Evolutionary conservation across 2,329 filamentous ascomycete genomes (phyloP), one percentile per base, ranked within the genome.

Genomic region (Colletotrichum lentis): DNA sequence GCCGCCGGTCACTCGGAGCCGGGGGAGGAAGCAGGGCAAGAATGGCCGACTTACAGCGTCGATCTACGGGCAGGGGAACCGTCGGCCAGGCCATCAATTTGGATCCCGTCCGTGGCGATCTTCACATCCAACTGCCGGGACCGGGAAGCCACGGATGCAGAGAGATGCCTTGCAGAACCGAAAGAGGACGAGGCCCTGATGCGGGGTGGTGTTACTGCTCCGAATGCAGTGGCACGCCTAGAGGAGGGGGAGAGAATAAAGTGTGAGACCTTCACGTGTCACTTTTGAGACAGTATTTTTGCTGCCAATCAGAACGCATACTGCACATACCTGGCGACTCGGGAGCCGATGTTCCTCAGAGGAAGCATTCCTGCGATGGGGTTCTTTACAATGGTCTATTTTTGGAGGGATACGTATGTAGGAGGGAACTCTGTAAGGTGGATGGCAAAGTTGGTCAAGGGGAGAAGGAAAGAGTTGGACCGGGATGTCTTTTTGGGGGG

Each of bases 21-120:
- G 62, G 41, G 31, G n/a, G 8, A 22, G 10, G 16, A 27, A 35
- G 41, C 7, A 35, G 24, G 24, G 24, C 18, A 20, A 35, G n/a
- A 18, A n/a, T 18, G 16, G 20, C 16, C 18, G 6, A 69, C 70
- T 70, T 62, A 71, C 70, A 71, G 56, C 49, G 60, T 69, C 47
- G 59, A 64, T 57, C 70, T 59, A 55, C 62, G 69, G 31, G 53
- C 37, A 44, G 50, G 11, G 3, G 27, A 31, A 31, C 57, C 39
- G 6, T 44, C 63, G 11, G 31, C n/a, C 22, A 58, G 12, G 7
- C 47, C 64, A n/a, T 47, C 49, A 12, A 71, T 20, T 14, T 62
- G 58, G 12, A 71, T 47, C 5, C 70, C 70, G 10, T 69, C 58
- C 10, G 60, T 43, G 20, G 56, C 50, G 27, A 59, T 43, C 20